Percentiles rank a stretch among this genome's conserved stretches.
phyloP scores from a whole-genome alignment of 441 rosid species.

The Omphalea diandra region DNA sequence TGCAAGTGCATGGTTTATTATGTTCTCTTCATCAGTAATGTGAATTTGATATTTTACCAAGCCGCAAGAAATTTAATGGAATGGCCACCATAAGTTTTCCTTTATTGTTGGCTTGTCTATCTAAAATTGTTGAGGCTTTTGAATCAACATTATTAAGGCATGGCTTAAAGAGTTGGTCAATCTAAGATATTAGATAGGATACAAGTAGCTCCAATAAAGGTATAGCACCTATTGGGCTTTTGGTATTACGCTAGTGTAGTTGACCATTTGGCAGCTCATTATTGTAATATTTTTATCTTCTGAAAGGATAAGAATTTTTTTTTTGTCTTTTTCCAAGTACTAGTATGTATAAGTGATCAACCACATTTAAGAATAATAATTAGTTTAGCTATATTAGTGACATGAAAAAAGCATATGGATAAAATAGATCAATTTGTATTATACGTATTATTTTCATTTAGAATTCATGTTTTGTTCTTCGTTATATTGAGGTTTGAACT shows the following conservation, averaged over 20 bases:
- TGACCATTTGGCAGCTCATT: neutral
- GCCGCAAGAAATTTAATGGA: neutral
- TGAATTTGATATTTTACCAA: neutral
- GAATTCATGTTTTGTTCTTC: neutral
- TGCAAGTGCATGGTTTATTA: neutral
- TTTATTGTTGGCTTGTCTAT: constrained; percentile 17
- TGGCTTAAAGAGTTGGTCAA: constrained; percentile 98
- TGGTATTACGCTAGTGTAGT: neutral
- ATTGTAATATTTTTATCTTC: neutral
- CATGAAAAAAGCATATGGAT: no score
- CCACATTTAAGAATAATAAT: neutral
- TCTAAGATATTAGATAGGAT: constrained; percentile 95
- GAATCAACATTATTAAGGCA: constrained; percentile 87
- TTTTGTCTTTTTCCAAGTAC: neutral
- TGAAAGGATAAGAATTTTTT: neutral
- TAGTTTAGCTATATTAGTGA: no score
- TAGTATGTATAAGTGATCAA: neutral
- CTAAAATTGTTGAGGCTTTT: constrained; percentile 83
- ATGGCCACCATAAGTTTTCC: neutral
- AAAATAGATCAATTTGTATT: neutral
- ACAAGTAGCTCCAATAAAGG: constrained; percentile 98
- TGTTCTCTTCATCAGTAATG: neutral
- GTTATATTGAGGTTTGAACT: neutral
- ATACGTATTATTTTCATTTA: neutral
- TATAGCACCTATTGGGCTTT: constrained; percentile 13